Evolutionary conservation across 768 basidiomycete species (phyloP), one percentile per base, ranked within the genome.

Genomic region (Paxillus rubicundulus): DNA sequence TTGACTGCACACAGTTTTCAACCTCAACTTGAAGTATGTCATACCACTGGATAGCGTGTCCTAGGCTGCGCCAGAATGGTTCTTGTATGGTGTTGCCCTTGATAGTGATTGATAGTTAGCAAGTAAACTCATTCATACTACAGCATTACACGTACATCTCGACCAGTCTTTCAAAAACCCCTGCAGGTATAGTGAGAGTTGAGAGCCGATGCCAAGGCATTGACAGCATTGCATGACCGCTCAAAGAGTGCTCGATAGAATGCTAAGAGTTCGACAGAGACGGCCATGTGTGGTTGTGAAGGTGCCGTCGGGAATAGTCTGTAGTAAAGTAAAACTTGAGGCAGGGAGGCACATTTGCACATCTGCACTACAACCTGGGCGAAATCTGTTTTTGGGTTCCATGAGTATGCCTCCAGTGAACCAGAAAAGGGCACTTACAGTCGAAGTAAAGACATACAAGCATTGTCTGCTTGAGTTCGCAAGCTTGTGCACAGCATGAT

Each of bases 211-310:
- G 52, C 45, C 9, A 45, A 17, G 5, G 17, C 17, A 47, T 70
- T 42, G 51, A 60, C 55, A 45, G 47, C 18, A 49, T 76, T 65
- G 17, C 72, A 74, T 0, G 74, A 72, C 0, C 61, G 54, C 49
- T 74, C 66, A 38, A 75, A 76, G 1, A 74, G 52, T 2, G 66
- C 61, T 1, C 40, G 49, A 48, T 72, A 74, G 47, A 74, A 72
- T 1, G 67, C 54, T 0, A 74, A 50, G 1, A 74, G 55, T 5
- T 70, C 61, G 2, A 73, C 54, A 0, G 64, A 66, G 12, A 66
- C 51, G 0, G 54, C 57, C 40, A 61, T 53, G 2, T 45, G 44
- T 1, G 66, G 59, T 28, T 59, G 55, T 7, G 45, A 36, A 0
- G 24, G 73, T 60, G 37, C 68, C 14, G n/a, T 69, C 0, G 71